Evolutionary conservation across 2,329 filamentous ascomycete species (phyloP), one percentile per base, ranked within the genome.

Genomic region (Penicillium sp.): DNA sequence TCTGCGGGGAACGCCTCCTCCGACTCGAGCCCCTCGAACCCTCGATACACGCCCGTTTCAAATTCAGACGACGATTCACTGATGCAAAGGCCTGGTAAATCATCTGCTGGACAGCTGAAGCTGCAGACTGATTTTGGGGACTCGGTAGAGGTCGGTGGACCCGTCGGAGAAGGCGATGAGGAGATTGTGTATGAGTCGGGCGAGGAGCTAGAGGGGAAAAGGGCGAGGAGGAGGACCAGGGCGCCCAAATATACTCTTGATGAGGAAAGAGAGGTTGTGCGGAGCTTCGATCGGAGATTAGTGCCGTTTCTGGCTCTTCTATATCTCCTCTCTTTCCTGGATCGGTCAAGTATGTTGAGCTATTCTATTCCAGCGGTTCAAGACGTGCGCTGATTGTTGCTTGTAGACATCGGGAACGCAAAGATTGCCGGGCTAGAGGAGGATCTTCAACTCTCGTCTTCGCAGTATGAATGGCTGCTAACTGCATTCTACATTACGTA

Each of bases 251-350:
- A 71, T 46, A 74, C 74, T 5, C 48, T 76, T 2, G 86, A 91
- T 49, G 91, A 96, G 70, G 91, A 95, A 67, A 74, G 70, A 21
- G 76, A 78, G 4, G 85, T 95, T 8, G 79, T 91, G 51, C 79
- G 78, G 65, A 91, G 89, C 73, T 84, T 96, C 61, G 91, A 96
- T 69, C 79, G 83, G 51, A 83, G 81, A 58, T 79, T 96, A 48
- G 89, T 95, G 6, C 70, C 89, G 1, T 95, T 96, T 67, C 81
- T 96, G 58, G 88, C 89, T 10, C 69, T 93, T 53, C 79, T 96
- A 12, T 96, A 94, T 68, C 82, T 95, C 78, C 77, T 96, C 56
- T 88, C 86, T 57, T 96, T 95, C 68, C 74, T 96, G 59, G 91
- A 96, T 70, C 81, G 91, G 60, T 92, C 89, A 16, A 95, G 89